Conservation (phyloP, 2,329 filamentous ascomycete genomes). For the Aspergillus sclerotialis region DNA sequence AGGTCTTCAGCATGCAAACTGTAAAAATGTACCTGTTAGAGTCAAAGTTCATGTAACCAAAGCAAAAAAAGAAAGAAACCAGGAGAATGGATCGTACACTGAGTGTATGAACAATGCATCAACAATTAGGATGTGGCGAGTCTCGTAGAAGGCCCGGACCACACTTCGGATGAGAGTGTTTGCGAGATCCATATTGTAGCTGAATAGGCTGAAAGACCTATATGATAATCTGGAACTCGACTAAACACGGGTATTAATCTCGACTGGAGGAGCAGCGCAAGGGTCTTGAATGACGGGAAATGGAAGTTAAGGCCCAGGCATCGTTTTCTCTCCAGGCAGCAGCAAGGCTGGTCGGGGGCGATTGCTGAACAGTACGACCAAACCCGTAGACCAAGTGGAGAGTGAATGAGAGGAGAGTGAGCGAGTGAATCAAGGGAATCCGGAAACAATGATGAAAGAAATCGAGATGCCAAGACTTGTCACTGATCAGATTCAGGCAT, state of each 20-base stretch:
- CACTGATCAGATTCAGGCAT: too few species aligned
- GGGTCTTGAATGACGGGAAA: not conserved
- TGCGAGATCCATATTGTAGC: conserved; percentile 53
- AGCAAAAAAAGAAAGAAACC: conserved; percentile 1
- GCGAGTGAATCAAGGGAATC: not conserved
- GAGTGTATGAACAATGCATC: conserved; percentile 72
- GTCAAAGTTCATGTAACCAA: not conserved
- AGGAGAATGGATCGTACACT: conserved; percentile 44
- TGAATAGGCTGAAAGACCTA: not conserved
- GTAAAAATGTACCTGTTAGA: conserved; percentile 15
- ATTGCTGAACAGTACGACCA: not conserved
- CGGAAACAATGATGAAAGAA: not conserved
- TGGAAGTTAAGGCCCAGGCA: not conserved
- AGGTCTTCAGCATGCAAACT: conserved; percentile 81
- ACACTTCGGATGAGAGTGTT: conserved; percentile 80
- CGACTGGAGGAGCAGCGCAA: conserved; percentile 2
- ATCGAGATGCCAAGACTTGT: not conserved
- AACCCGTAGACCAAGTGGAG: not conserved
- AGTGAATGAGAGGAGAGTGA: not conserved
- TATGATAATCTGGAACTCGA: not conserved
- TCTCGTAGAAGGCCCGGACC: conserved; percentile 78
- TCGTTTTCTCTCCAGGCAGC: not conserved
- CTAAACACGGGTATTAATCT: not conserved
- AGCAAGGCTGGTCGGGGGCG: not conserved
- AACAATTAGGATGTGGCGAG: conserved; percentile 72